A percentile compares a stretch with the other conserved stretches of the same genome.
phyloP scores from a whole-genome alignment of 2,329 filamentous ascomycete genomes.

The Paecilomyces formosus region DNA sequence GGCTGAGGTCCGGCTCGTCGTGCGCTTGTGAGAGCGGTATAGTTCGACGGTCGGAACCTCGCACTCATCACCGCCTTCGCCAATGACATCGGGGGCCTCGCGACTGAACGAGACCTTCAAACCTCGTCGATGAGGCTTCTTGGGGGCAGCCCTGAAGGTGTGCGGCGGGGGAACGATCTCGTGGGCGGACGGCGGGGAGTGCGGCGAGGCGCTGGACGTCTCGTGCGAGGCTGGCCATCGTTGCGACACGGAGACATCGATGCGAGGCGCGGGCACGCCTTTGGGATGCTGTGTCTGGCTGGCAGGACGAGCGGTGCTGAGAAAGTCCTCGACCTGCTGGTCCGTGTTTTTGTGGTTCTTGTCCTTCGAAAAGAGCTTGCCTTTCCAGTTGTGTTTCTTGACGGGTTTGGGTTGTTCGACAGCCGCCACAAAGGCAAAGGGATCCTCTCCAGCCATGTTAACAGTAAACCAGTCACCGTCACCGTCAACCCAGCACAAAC shows the following conservation, averaged over 20 bases:
- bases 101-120: constrained; percentile 68
- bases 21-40: constrained; percentile 39
- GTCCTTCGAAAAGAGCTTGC: constrained; percentile 43
- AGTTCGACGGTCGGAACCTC: constrained; percentile 66
- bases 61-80: constrained; percentile 83
- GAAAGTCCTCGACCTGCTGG: constrained; percentile 49
- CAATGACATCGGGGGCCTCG: constrained; percentile 70
- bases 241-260: constrained; percentile 26
- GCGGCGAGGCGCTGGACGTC: constrained; percentile 11
- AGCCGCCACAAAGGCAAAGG: constrained; percentile 27
- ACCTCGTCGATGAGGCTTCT: constrained; percentile 52
- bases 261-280: constrained; percentile 19
- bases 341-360: constrained; percentile 32
- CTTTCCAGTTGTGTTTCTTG: constrained; percentile 38
- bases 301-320: constrained; percentile 43
- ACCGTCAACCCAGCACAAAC: neutral
- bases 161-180: constrained; percentile 9
- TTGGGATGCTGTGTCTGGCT: constrained; percentile 16
- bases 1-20: constrained; percentile 18
- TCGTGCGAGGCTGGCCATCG: constrained; percentile 26
- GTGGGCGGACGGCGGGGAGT: constrained; percentile 9
- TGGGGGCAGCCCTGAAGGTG: constrained; percentile 16
- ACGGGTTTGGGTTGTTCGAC: constrained; percentile 22
- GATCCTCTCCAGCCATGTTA: constrained; percentile 29
- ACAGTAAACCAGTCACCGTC: neutral